A percentile compares a stretch with the other conserved stretches of the same genome.
These are phyloP conservation scores for Arthonia radiata DNA, from an alignment of 495 filamentous ascomycete genomes.

Conservation along the genomic window DNA sequence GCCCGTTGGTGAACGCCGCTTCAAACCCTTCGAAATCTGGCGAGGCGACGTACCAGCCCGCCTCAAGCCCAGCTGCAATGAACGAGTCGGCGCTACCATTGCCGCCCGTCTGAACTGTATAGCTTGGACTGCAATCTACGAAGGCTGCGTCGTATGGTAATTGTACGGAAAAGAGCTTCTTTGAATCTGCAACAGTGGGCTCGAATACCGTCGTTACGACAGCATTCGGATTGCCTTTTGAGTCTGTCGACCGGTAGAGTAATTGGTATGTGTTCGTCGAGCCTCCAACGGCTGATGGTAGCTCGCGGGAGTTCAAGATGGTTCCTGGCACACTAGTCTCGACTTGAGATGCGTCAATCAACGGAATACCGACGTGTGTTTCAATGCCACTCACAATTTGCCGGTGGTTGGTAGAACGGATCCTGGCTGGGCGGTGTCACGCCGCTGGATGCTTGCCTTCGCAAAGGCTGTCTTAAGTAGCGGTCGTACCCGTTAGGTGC, in stretches of 20 bases:
- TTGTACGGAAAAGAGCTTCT: neutral
- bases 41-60: conserved; percentile 2
- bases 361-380: too few relatives aligned
- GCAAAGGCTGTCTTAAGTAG: too few relatives aligned
- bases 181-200: neutral
- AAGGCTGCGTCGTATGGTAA: neutral
- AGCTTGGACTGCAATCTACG: neutral
- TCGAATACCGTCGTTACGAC: neutral
- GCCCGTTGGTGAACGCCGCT: conserved; percentile 1
- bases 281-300: too few relatives aligned
- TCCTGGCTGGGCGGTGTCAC: too few relatives aligned
- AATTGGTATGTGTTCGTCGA: conserved; percentile 1
- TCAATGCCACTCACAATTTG: too few relatives aligned
- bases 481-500: too few relatives aligned
- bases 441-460: too few relatives aligned
- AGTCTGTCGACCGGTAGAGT: neutral
- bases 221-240: neutral
- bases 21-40: conserved; percentile 3
- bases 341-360: too few relatives aligned
- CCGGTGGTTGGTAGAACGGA: too few relatives aligned
- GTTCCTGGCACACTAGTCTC: too few relatives aligned
- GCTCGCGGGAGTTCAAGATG: too few relatives aligned
- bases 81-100: neutral
- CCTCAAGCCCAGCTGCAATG: neutral
- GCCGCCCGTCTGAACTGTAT: neutral